A percentile compares a stretch with the other conserved stretches of the same genome.
Conservation (phyloP, 116 monocot genomes). For the Phalaenopsis hybrid region DNA sequence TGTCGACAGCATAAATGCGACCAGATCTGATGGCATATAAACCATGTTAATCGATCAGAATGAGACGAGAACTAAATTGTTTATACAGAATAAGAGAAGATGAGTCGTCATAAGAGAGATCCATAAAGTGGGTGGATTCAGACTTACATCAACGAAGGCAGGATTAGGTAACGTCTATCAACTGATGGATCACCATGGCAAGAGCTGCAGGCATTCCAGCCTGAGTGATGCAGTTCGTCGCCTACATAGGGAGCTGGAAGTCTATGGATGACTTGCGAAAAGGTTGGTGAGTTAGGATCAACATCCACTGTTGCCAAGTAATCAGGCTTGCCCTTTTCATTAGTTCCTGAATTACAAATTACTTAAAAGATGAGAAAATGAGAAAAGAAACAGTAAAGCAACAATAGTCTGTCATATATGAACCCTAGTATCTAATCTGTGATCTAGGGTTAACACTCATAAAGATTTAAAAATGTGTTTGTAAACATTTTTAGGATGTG, state of each 20-base stretch:
- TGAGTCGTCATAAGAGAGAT: not conserved
- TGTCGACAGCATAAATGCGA: slow-evolving; percentile 59
- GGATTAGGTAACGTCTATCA: slow-evolving; percentile 38
- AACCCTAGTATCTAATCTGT: not conserved
- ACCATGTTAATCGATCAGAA: not conserved
- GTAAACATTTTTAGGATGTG: not conserved
- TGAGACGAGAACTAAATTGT: not conserved
- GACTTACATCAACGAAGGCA: slow-evolving; percentile 62
- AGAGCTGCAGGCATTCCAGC: slow-evolving; percentile 78
- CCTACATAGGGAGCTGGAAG: slow-evolving; percentile 39
- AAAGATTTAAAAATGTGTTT: not conserved
- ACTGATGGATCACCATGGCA: slow-evolving; percentile 57
- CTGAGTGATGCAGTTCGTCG: slow-evolving; percentile 64
- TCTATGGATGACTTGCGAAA: slow-evolving; percentile 58
- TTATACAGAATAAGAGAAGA: not conserved
- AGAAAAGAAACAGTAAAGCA: not conserved
- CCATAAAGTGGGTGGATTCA: not conserved
- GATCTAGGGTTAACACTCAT: not conserved
- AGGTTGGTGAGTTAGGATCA: slow-evolving; percentile 50
- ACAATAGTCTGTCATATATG: not conserved
- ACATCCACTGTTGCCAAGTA: slow-evolving; percentile 67
- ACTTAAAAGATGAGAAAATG: not conserved
- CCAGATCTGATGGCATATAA: slow-evolving; percentile 38
- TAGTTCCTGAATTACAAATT: not conserved
- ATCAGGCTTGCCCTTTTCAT: slow-evolving; percentile 52